Percentiles rank a stretch among this genome's conserved stretches.
These are phyloP conservation scores for Hymenoscyphus fructigenus DNA, from an alignment of 2,329 filamentous ascomycete species.

Conservation along the genomic window DNA sequence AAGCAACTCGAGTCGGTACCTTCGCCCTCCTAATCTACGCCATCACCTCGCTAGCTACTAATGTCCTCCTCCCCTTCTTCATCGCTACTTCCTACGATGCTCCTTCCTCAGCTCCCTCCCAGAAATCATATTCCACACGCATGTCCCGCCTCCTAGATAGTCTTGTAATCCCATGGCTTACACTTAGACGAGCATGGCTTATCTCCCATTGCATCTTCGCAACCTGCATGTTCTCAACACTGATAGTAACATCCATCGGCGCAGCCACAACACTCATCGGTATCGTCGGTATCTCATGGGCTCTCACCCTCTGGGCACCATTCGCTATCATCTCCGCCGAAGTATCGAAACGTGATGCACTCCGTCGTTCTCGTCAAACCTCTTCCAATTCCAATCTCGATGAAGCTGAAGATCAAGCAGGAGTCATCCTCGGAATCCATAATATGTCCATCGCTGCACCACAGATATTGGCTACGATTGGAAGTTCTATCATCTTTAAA, in stretches of 20 bases:
- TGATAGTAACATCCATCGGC: constrained; percentile 70
- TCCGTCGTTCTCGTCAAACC: constrained; percentile 47
- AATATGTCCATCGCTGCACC: constrained; percentile 92
- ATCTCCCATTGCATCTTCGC: constrained; percentile 82
- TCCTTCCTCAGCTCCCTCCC: constrained; percentile 34
- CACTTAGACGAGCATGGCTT: constrained; percentile 85
- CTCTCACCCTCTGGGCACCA: constrained; percentile 88
- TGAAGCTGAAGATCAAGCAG: constrained; percentile 30
- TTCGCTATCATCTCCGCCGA: constrained; percentile 94
- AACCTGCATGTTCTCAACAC: constrained; percentile 76
- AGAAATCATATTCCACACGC: constrained; percentile 32
- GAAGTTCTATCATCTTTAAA: constrained; percentile 81
- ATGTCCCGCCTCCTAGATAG: constrained; percentile 49
- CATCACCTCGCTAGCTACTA: constrained; percentile 77
- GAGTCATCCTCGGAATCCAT: constrained; percentile 90
- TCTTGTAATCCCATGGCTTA: constrained; percentile 78
- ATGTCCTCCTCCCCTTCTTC: constrained; percentile 81
- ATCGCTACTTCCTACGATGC: constrained; percentile 74
- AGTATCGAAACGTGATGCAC: constrained; percentile 77
- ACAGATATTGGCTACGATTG: constrained; percentile 85
- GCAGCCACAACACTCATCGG: constrained; percentile 76
- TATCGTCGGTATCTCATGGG: constrained; percentile 87
- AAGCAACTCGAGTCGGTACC: constrained; percentile 82
- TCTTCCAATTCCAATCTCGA: not conserved
- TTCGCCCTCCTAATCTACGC: constrained; percentile 89